Percentiles rank a stretch among this genome's conserved stretches.
Conservation (phyloP, 2,329 filamentous ascomycete species). For the Verticillium albo-atrum region DNA sequence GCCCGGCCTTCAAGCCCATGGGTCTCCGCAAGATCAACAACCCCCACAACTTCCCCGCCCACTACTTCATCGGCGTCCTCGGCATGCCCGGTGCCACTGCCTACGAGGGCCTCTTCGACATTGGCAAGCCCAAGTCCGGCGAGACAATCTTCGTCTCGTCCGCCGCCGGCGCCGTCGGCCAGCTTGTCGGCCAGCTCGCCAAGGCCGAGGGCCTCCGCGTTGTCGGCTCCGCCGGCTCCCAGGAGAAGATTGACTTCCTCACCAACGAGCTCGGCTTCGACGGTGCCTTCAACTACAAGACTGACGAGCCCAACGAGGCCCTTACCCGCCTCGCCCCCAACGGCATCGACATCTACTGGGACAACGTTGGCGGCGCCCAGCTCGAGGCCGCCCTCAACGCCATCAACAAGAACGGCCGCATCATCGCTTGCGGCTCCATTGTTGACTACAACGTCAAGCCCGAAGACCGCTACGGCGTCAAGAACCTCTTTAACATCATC, state of each 20-base stretch:
- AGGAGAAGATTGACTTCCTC: constrained; percentile 72
- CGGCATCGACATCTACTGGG: constrained; percentile 66
- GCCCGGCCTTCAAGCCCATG: constrained; percentile 2
- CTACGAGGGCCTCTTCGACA: constrained; percentile 63
- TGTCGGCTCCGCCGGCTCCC: constrained; percentile 74
- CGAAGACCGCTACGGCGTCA: constrained; percentile 58
- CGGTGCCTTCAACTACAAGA: constrained; percentile 83
- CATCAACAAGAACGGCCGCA: constrained; percentile 60
- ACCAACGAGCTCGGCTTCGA: constrained; percentile 47
- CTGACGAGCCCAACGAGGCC: constrained; percentile 64
- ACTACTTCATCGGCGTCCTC: constrained; percentile 68
- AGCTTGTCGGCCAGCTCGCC: constrained; percentile 77
- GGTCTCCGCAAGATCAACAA: constrained; percentile 49
- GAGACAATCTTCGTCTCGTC: constrained; percentile 80
- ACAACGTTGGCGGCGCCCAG: constrained; percentile 50
- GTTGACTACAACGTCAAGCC: constrained; percentile 64
- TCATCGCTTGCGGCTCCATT: constrained; percentile 62
- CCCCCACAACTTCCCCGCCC: constrained; percentile 60
- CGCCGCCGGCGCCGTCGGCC: constrained; percentile 76
- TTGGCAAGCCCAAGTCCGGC: constrained; percentile 59
- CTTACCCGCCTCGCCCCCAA: constrained; percentile 67
- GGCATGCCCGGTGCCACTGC: constrained; percentile 60
- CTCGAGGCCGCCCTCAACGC: constrained; percentile 39
- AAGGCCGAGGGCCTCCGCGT: constrained; percentile 77
- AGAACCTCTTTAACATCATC: constrained; percentile 62